These are phyloP conservation scores for Blastosporella zonata DNA, from an alignment of 1,284 basidiomycete genomes.

Conservation along the genomic window DNA sequence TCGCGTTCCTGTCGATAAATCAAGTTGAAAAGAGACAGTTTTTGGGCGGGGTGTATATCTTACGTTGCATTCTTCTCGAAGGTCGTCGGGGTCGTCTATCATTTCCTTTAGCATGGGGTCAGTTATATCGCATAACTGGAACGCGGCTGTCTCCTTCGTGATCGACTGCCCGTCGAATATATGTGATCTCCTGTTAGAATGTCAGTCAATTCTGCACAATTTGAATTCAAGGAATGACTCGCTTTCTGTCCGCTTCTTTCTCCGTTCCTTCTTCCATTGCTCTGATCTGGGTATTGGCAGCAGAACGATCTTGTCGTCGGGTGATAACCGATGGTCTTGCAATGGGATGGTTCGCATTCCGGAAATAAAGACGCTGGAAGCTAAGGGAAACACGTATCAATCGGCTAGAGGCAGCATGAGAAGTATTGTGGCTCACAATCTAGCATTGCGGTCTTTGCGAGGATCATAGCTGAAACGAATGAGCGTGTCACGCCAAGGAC, in stretches of 20 bases:
- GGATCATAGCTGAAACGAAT: slow-evolving; percentile 91
- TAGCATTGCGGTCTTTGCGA: slow-evolving; percentile 62
- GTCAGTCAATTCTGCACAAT: neutral
- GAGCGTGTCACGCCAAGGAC: slow-evolving; percentile 90
- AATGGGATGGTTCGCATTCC: slow-evolving; percentile 78
- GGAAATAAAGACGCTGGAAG: slow-evolving; percentile 83
- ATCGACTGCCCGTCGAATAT: slow-evolving; percentile 85
- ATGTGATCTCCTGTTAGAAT: slow-evolving; percentile 56
- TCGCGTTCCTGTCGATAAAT: slow-evolving; percentile 58
- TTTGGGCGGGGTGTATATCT: slow-evolving; percentile 28
- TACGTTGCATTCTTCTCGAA: slow-evolving; percentile 72
- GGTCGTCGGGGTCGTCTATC: slow-evolving; percentile 69
- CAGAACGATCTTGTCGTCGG: slow-evolving; percentile 58
- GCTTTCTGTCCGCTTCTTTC: slow-evolving; percentile 37
- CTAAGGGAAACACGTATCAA: slow-evolving; percentile 37
- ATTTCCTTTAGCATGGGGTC: slow-evolving; percentile 80
- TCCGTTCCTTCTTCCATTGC: slow-evolving; percentile 40
- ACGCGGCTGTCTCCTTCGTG: slow-evolving; percentile 83
- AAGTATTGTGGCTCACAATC: slow-evolving; percentile 54
- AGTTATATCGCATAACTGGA: slow-evolving; percentile 88
- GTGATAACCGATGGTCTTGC: slow-evolving; percentile 66
- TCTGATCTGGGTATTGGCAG: slow-evolving; percentile 34
- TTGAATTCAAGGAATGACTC: slow-evolving; percentile 12
- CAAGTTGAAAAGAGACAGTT: neutral
- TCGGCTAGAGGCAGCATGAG: neutral